These are phyloP conservation scores for Melanomma pulvis-pyrius DNA, from an alignment of 495 filamentous ascomycete species.

Conservation along the genomic window DNA sequence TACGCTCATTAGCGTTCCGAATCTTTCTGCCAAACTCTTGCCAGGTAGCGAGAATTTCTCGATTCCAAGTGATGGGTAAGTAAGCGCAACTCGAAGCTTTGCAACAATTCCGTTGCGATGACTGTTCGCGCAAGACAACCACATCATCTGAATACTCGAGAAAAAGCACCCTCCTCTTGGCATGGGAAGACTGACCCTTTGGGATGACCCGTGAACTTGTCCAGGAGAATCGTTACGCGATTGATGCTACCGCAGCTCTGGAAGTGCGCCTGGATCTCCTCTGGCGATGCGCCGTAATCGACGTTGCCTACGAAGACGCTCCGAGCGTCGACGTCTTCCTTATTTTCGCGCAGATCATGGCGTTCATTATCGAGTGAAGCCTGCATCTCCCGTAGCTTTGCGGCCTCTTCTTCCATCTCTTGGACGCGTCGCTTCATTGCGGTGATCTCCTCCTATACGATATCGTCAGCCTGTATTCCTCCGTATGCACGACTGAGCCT, in stretches of 20 bases:
- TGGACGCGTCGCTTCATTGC: slow-evolving; percentile 98
- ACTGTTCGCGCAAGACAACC: not conserved
- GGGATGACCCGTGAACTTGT: slow-evolving; percentile 97
- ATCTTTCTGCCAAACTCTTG: slow-evolving; percentile 53
- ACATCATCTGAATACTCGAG: slow-evolving; percentile 29
- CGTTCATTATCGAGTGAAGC: slow-evolving; percentile 80
- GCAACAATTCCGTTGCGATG: not conserved
- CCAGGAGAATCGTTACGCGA: slow-evolving; percentile 93
- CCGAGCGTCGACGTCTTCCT: slow-evolving; percentile 92
- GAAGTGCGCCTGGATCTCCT: slow-evolving; percentile 99
- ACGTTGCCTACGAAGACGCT: slow-evolving; percentile 99
- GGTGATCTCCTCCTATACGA: slow-evolving; percentile 80
- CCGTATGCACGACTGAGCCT: not conserved
- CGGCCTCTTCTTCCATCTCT: slow-evolving; percentile 98
- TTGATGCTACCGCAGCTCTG: slow-evolving; percentile 98
- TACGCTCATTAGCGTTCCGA: slow-evolving; percentile 54
- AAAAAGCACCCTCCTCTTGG: slow-evolving; percentile 38
- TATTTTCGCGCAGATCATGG: slow-evolving; percentile 82
- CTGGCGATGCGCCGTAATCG: slow-evolving; percentile 95
- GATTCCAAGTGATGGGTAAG: slow-evolving; percentile 6
- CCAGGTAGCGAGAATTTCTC: slow-evolving; percentile 51
- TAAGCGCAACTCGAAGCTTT: not conserved
- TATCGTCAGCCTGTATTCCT: slow-evolving; percentile 8
- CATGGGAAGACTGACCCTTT: slow-evolving; percentile 75
- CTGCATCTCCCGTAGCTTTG: slow-evolving; percentile 97